Conservation (phyloP, 148 eudicot species). For the Rhododendron ferrugineum region DNA sequence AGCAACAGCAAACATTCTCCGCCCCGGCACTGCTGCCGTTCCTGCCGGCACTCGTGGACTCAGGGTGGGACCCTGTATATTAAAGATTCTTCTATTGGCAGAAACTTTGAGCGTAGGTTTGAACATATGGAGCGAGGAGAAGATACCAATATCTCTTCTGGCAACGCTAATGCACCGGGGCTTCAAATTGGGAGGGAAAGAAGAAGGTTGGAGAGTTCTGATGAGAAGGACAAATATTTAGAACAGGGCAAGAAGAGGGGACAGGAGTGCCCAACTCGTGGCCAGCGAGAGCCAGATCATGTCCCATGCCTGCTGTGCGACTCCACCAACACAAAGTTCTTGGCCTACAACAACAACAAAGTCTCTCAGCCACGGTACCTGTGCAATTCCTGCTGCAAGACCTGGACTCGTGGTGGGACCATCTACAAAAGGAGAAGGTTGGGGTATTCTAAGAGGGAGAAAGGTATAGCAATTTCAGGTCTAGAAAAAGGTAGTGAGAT, state of each 20-base stretch:
- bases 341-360: not conserved
- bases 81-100: conserved; percentile 13
- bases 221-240: not conserved
- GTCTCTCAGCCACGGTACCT: not conserved
- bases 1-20: not conserved
- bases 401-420: not conserved
- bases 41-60: not conserved
- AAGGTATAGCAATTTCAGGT: not conserved
- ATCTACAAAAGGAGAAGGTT: not conserved
- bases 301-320: not conserved
- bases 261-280: not conserved
- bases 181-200: conserved; percentile 11
- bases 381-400: not conserved
- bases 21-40: not conserved
- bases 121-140: conserved; percentile 12
- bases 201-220: conserved; percentile 8
- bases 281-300: not conserved
- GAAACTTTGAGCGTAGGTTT: conserved; percentile 12
- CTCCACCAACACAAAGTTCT: not conserved
- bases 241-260: not conserved
- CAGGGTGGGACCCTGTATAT: not conserved
- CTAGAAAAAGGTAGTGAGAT: not conserved
- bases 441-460: conserved; percentile 1
- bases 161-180: not conserved
- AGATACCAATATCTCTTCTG: conserved; percentile 11